These are phyloP conservation scores for Naematelia aurantialba DNA, from an alignment of 768 basidiomycete genomes.

Conservation along the genomic window DNA sequence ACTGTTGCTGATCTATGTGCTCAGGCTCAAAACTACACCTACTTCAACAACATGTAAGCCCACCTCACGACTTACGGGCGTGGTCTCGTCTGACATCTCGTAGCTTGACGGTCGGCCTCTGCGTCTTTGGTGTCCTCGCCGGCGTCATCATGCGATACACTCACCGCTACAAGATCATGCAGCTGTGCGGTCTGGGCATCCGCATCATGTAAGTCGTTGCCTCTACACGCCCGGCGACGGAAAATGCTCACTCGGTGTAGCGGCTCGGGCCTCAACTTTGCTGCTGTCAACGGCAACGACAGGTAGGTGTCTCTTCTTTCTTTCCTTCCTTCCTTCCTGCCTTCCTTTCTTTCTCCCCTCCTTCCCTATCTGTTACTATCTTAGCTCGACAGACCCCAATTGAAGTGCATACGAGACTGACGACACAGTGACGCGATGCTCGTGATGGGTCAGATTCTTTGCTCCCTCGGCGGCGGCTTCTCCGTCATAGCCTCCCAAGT, in stretches of 20 bases:
- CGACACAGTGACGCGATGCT: conserved; percentile 42
- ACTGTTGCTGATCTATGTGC: too few species aligned
- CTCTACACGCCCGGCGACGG: too few species aligned
- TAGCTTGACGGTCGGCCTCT: conserved; percentile 32
- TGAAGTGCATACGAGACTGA: too few species aligned
- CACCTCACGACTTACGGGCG: not conserved
- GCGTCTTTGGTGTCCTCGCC: conserved; percentile 45
- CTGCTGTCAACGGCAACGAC: conserved; percentile 16
- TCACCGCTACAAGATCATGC: conserved; percentile 47
- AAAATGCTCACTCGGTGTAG: too few species aligned
- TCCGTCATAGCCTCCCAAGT: conserved; percentile 48
- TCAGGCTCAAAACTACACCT: conserved; percentile 27
- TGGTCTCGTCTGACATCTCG: not conserved
- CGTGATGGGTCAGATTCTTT: conserved; percentile 42
- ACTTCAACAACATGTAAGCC: conserved; percentile 17
- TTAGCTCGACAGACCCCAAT: too few species aligned
- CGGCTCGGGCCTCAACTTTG: conserved; percentile 31
- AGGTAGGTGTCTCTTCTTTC: too few species aligned
- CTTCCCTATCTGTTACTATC: too few species aligned
- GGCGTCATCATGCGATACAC: conserved; percentile 42
- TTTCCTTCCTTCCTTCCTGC: too few species aligned
- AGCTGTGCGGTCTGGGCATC: conserved; percentile 15
- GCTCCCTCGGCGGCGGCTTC: conserved; percentile 44
- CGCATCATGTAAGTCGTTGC: too few species aligned
- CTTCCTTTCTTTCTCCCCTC: too few species aligned